phyloP scores from a whole-genome alignment of 2,329 filamentous ascomycete genomes.

The Arthrobotrys sinensis region DNA sequence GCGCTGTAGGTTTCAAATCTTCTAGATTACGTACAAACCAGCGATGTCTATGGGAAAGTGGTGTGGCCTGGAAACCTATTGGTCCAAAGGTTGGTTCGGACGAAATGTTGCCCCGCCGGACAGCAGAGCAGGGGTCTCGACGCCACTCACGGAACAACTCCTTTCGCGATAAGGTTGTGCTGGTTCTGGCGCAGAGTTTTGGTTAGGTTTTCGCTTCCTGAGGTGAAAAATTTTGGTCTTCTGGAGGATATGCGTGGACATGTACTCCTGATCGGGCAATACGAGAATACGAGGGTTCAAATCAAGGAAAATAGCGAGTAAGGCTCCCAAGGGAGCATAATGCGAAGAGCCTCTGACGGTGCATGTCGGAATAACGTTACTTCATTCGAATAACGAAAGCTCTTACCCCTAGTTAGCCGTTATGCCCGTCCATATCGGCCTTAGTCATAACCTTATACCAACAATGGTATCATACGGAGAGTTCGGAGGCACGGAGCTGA shows the following conservation, averaged over 20 bases:
- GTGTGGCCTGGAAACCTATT: background rate
- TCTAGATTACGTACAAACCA: slow-evolving; percentile 23
- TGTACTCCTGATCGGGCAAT: slow-evolving; percentile 37
- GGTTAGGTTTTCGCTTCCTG: slow-evolving; percentile 7
- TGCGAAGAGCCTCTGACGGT: slow-evolving; percentile 8
- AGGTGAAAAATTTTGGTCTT: slow-evolving; percentile 1
- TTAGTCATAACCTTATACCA: slow-evolving; percentile 47
- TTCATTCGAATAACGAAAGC: slow-evolving; percentile 35
- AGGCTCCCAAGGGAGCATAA: slow-evolving; percentile 16
- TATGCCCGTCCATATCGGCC: background rate
- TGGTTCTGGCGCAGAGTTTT: background rate
- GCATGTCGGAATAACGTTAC: slow-evolving; percentile 44
- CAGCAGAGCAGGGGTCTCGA: slow-evolving; percentile 4
- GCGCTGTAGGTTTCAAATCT: slow-evolving; percentile 31
- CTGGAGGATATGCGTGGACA: slow-evolving; percentile 24
- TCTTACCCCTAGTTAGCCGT: background rate
- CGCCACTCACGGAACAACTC: slow-evolving; percentile 56
- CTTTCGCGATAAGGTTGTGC: slow-evolving; percentile 33
- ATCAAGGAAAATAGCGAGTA: slow-evolving; percentile 17
- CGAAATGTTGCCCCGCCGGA: slow-evolving; percentile 55
- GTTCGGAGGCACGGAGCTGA: slow-evolving; percentile 37
- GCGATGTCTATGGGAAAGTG: background rate
- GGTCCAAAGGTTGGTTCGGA: slow-evolving; percentile 34
- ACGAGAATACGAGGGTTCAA: slow-evolving; percentile 45
- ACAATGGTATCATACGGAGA: slow-evolving; percentile 29